Evolutionary conservation across 306 rosid species (phyloP), one percentile per base, ranked within the genome.

Genomic region (Cicer yamashitae): DNA sequence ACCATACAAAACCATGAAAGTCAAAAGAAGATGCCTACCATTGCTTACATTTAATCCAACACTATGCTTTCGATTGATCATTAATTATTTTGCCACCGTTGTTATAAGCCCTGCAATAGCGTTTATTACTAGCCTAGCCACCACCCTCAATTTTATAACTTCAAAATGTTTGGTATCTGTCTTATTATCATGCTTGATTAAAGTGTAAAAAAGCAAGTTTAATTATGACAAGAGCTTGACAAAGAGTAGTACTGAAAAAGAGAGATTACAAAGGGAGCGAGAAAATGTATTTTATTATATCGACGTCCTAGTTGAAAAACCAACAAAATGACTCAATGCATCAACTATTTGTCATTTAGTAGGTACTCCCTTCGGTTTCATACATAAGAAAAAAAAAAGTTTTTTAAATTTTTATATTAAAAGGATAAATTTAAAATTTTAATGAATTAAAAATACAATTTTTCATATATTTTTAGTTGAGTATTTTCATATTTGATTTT

Each of bases 11-110:
- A 66, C 64, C 43, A 41, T 37, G 63, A 87, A 89, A 86, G 93
- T 91, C 90, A 85, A 83, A 80, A 88, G 82, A 83, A 65, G 76
- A 81, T 78, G 85, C 79, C 70, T 47, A 51, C 38, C 51, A 7
- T 20, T 88, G 98, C 82, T 86, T 81, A 92, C 89, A 66, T 56
- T 80, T 78, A 86, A 83, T 82, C 88, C 73, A 86, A 86, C 93
- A 91, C 66, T 50, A 70, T 84, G 76, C 84, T 77, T 79, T 86
- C 52, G 61, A 73, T 77, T 72, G 44, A 80, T 75, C 14, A 73
- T 72, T 69, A 34, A 62, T 82, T 53, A 79, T 67, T 58, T 18
- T 11, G 62, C 56, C 15, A 62, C 46, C 67, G 61, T 62, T 69
- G 34, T 54, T 63, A 58, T 38, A 11, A 5, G 57, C 37, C 70